Evolutionary conservation across 202 grass and related monocot genomes (phyloP).

Genomic region (Alloteropsis angusta): DNA sequence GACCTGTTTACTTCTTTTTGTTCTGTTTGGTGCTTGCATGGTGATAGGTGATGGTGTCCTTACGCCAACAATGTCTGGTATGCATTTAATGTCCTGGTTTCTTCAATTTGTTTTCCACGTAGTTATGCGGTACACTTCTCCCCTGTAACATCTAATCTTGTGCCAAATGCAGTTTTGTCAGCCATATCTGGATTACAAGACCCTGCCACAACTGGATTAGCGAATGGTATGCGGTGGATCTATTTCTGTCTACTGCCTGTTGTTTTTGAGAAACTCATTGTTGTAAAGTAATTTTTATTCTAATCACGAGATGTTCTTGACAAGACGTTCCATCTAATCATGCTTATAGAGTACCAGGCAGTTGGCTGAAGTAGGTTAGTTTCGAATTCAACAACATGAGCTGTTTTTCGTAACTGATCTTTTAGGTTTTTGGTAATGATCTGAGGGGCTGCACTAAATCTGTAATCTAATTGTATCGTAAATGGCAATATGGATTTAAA

Average conservation of each 20-base stretch:
- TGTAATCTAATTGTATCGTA: neutral
- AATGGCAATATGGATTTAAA: neutral
- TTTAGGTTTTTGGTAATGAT: neutral
- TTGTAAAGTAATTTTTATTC: neutral
- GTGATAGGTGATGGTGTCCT: constrained; percentile 75
- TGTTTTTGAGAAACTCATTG: neutral
- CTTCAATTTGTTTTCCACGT: neutral
- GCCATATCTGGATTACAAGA: constrained; percentile 59
- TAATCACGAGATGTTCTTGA: neutral
- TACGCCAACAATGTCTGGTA: constrained; percentile 67
- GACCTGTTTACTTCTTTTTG: constrained; percentile 58
- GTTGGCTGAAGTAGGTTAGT: constrained; percentile 8
- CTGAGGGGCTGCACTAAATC: neutral
- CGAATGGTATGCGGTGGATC: constrained; percentile 31
- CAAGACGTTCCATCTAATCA: constrained; percentile 3
- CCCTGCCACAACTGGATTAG: constrained; percentile 21
- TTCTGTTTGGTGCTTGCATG: constrained; percentile 69
- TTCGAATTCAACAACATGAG: neutral
- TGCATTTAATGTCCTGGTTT: neutral
- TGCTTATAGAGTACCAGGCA: neutral
- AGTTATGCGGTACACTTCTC: neutral
- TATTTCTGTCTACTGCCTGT: constrained; percentile 7
- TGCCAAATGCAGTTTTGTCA: constrained; percentile 49
- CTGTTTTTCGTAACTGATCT: neutral
- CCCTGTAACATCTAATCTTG: neutral